Base-by-base conservation (phyloP, 192 early-diverging fungal genomes). In the Podila clonocystis region DNA sequence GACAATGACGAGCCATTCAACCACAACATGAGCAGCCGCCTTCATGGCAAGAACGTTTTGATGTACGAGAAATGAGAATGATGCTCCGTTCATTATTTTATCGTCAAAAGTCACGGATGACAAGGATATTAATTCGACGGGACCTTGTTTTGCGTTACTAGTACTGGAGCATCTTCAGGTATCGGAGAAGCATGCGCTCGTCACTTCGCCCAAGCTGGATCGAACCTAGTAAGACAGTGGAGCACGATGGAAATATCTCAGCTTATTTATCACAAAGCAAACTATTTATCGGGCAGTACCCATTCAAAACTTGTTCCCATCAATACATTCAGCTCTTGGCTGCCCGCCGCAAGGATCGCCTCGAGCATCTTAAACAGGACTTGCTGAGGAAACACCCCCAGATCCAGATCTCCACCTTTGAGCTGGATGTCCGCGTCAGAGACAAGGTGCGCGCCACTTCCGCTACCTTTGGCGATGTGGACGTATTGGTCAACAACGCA, bases 401-500 rank as follows among this genome's bases (percentile, higher is more conserved):
- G 0, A 84, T 93, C 65, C 75, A 85, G 15, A 87, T 96, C 11
- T 87, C 88, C 48, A 74, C 87, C 8, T 85, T 90, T 30, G 86
- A 85, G 9, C 82, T 98, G 5, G 95, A 98, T 75, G 94, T 98
- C 15, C 84, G 90, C 13, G 75, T 89, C 69, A 70, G 86, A 5
- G 65, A 77, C 13, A 83, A 88, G 4, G 89, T 94, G 52, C 71
- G 85, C 2, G 72, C 30, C 24, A 86, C 96, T 5, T 91, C 94
- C 0, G 68, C 62, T 8, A 75, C 82, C 2, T 87, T 93, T 67
- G 77, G 88, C 8, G 76, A 85, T 59, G 83, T 98, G 11, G 92
- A 97, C 82, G 86, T 97, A 0, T 83, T 98, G 24, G 91, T 98
- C 12, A 97, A 98, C 88, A 97, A 97, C 80, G 96, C 95, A 15